Percentiles rank a stretch among this genome's conserved stretches.
phyloP scores from a whole-genome alignment of 805 yeast species.

The Candida sanyiensis region DNA sequence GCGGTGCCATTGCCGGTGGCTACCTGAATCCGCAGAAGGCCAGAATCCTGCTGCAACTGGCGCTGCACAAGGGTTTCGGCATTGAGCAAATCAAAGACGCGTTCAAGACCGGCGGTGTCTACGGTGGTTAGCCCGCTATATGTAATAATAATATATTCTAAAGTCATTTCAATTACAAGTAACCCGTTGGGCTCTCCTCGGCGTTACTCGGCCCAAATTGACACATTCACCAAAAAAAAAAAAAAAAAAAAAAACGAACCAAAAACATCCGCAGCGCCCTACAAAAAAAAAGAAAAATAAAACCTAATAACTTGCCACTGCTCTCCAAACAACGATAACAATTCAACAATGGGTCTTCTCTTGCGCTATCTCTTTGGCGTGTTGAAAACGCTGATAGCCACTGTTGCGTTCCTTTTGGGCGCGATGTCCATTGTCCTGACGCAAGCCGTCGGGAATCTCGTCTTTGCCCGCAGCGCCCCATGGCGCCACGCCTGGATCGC shows the following conservation, averaged over 20 bases:
- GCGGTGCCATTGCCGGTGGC: constrained; percentile 54
- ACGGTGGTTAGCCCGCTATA: constrained; percentile 29
- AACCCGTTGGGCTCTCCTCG: neutral
- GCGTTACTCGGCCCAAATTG: neutral
- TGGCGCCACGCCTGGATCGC: constrained; percentile 39
- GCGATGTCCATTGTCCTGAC: constrained; percentile 39
- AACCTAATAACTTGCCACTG: no score
- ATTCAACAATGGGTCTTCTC: no score
- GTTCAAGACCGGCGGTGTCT: constrained; percentile 36
- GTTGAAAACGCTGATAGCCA: constrained; percentile 12
- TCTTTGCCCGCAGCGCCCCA: constrained; percentile 30
- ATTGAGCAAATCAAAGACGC: constrained; percentile 32
- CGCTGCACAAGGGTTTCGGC: constrained; percentile 34
- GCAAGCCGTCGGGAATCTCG: constrained; percentile 36
- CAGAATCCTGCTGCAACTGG: constrained; percentile 51
- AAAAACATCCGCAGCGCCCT: no score
- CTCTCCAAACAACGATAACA: neutral
- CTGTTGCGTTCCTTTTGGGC: constrained; percentile 27
- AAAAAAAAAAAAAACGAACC: neutral
- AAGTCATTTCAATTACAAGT: no score
- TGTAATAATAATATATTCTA: no score
- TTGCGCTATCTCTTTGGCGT: constrained; percentile 11
- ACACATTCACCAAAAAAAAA: neutral
- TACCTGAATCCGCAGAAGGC: constrained; percentile 62
- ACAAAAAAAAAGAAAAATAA: no score